Evolutionary conservation across 2,329 filamentous ascomycete genomes (phyloP).

Genomic region (Alternaria sp.): DNA sequence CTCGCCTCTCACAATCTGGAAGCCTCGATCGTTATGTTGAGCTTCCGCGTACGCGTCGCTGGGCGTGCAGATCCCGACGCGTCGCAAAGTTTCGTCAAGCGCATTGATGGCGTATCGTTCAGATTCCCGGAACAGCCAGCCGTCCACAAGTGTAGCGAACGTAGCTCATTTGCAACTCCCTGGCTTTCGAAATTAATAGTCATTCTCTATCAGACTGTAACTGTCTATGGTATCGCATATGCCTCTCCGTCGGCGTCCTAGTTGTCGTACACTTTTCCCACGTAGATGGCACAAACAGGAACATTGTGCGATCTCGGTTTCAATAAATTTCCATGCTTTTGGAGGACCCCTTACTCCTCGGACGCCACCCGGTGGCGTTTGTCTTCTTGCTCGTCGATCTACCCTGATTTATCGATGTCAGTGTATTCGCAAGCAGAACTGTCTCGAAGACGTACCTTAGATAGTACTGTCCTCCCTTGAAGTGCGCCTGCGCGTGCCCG

Average conservation of each 20-base stretch:
- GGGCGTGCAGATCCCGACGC: background rate
- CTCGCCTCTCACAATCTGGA: background rate
- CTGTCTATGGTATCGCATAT: background rate
- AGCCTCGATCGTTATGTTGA: background rate
- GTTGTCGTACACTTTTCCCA: background rate
- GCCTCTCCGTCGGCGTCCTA: background rate
- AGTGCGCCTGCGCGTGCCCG: background rate
- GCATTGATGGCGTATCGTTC: background rate
- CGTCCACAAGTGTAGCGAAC: background rate
- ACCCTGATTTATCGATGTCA: background rate
- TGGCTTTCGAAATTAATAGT: background rate
- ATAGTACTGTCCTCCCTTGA: background rate
- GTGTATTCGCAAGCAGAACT: background rate
- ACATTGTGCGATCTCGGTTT: background rate
- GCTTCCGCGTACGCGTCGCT: background rate
- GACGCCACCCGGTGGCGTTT: slow-evolving; percentile 23
- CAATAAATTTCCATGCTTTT: background rate
- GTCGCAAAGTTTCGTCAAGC: background rate
- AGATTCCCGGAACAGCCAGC: background rate
- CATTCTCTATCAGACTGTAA: background rate
- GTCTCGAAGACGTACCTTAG: background rate
- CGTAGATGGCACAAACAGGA: background rate
- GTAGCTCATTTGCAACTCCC: background rate
- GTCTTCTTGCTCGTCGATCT: background rate
- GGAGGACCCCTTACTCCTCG: background rate